phyloP scores from a whole-genome alignment of 1,139 yeast genomes.

The Kodamaea ohmeri region DNA sequence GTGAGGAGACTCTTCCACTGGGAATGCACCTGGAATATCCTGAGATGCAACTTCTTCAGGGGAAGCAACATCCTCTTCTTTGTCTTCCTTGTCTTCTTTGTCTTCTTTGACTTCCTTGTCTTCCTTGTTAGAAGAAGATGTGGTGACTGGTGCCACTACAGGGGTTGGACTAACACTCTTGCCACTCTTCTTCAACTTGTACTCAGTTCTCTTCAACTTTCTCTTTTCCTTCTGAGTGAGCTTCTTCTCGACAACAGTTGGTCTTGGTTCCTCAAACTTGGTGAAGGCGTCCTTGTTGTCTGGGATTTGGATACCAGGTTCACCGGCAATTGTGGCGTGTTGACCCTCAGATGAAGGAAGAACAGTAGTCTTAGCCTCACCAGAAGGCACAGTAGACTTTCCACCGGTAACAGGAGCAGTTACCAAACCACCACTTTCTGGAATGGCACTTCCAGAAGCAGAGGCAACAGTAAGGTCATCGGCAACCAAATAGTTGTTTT shows the following conservation, averaged over 20 bases:
- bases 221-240: constrained; percentile 41
- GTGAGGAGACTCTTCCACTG: constrained; percentile 6
- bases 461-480: constrained; percentile 30
- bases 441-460: constrained; percentile 22
- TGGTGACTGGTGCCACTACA: constrained; percentile 15
- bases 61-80: constrained; percentile 17
- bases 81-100: too few species aligned
- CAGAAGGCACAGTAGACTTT: too few species aligned
- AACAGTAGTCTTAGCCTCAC: constrained; percentile 48
- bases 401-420: constrained; percentile 19
- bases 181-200: constrained; percentile 43
- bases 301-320: constrained; percentile 54
- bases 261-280: constrained; percentile 37
- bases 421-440: constrained; percentile 43
- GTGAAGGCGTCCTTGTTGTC: constrained; percentile 37
- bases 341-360: constrained; percentile 51
- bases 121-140: constrained; percentile 12
- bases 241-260: constrained; percentile 39
- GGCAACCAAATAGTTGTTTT: constrained; percentile 54
- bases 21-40: constrained; percentile 10
- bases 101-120: too few species aligned
- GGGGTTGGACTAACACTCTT: constrained; percentile 12
- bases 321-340: constrained; percentile 50
- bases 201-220: constrained; percentile 47
- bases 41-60: constrained; percentile 9